These are phyloP conservation scores for Vigna reflexopilosa DNA, from an alignment of 306 rosid species.

Conservation along the genomic window DNA sequence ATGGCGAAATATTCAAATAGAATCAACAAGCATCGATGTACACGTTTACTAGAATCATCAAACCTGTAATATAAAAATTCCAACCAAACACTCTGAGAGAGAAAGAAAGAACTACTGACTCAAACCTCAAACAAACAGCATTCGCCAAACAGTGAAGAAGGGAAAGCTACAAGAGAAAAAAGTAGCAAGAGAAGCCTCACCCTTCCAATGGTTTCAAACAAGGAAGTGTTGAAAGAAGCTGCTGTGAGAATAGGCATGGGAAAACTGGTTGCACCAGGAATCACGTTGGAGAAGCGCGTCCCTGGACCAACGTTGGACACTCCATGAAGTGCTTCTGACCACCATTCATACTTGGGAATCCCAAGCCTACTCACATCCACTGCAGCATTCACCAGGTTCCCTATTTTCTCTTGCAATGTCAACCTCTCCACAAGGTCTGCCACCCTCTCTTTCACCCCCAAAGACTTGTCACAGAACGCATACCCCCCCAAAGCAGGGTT, in stretches of 20 bases:
- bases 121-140: background rate
- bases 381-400: slow-evolving; percentile 52
- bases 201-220: slow-evolving; percentile 86
- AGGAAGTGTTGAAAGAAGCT: slow-evolving; percentile 55
- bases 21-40: background rate
- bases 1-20: background rate
- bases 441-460: slow-evolving; percentile 47
- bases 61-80: too few species aligned
- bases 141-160: background rate
- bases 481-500: slow-evolving; percentile 49
- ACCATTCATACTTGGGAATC: slow-evolving; percentile 61
- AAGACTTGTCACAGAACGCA: slow-evolving; percentile 68
- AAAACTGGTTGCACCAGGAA: slow-evolving; percentile 56
- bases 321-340: slow-evolving; percentile 68
- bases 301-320: slow-evolving; percentile 56
- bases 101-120: background rate
- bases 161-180: background rate
- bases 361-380: slow-evolving; percentile 70
- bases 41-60: background rate
- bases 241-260: slow-evolving; percentile 60
- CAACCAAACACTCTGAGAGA: too few species aligned
- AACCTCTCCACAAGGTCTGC: slow-evolving; percentile 52
- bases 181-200: slow-evolving; percentile 42
- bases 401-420: slow-evolving; percentile 58
- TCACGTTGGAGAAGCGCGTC: slow-evolving; percentile 41